These are phyloP conservation scores for Lepidium sativum DNA, from an alignment of 345 rosid genomes.

Conservation along the genomic window DNA sequence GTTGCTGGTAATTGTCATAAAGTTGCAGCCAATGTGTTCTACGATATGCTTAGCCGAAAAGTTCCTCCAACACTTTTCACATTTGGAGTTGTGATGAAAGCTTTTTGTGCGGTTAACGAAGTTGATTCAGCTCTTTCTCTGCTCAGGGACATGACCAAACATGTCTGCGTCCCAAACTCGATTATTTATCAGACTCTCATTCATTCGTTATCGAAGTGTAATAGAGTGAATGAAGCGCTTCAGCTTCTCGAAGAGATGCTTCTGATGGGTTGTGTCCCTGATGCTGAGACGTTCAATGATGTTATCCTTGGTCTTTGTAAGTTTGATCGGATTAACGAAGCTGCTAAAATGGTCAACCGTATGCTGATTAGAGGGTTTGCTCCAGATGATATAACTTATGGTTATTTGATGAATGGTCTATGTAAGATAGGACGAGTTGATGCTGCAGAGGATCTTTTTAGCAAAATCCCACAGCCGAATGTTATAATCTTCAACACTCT, in stretches of 20 bases:
- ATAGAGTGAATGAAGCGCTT: conserved; percentile 58
- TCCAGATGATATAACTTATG: conserved; percentile 62
- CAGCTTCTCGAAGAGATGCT: conserved; percentile 80
- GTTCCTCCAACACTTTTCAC: conserved; percentile 60
- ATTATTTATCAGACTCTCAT: conserved; percentile 70
- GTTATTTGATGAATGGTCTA: conserved; percentile 54
- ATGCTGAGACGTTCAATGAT: conserved; percentile 76
- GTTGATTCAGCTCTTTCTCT: conserved; percentile 63
- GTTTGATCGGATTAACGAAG: conserved; percentile 53
- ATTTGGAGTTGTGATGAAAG: conserved; percentile 70
- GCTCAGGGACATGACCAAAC: conserved; percentile 69
- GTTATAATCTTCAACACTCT: conserved; percentile 54
- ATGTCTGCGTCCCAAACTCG: conserved; percentile 83
- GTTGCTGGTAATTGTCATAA: conserved; percentile 48
- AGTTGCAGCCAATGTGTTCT: conserved; percentile 66
- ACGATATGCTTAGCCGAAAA: conserved; percentile 70
- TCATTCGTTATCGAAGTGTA: conserved; percentile 54
- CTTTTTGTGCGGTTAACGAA: conserved; percentile 58
- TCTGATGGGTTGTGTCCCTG: conserved; percentile 73
- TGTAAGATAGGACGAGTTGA: conserved; percentile 54
- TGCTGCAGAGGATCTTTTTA: conserved; percentile 61
- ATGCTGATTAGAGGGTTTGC: conserved; percentile 65
- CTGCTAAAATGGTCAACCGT: conserved; percentile 63
- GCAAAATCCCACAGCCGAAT: conserved; percentile 39
- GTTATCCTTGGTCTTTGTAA: conserved; percentile 60